These are phyloP conservation scores for Plantago elongata DNA, from an alignment of 257 asterid genomes.

Conservation along the genomic window DNA sequence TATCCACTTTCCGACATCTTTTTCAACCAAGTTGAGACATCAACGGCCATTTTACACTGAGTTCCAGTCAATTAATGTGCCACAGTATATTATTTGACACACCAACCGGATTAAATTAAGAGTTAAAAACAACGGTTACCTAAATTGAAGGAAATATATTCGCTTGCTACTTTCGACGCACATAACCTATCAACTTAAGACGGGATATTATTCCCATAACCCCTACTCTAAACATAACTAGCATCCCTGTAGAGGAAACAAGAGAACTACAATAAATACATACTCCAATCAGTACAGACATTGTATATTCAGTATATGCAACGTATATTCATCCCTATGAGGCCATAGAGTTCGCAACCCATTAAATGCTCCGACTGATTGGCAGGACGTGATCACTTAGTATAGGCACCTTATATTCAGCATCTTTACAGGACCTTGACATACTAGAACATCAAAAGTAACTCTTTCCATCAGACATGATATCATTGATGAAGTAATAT, in stretches of 20 bases:
- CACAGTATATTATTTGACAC: not conserved
- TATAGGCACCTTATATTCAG: too few relatives aligned
- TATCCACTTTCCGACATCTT: conserved; percentile 2
- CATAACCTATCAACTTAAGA: not conserved
- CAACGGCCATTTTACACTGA: not conserved
- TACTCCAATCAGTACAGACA: not conserved
- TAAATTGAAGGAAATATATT: not conserved
- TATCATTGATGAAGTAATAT: not conserved
- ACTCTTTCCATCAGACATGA: conserved; percentile 6
- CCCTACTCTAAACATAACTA: conserved; percentile 7
- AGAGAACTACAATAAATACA: not conserved
- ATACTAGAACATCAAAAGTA: not conserved
- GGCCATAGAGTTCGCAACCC: too few relatives aligned
- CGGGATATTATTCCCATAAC: not conserved
- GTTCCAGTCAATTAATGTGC: not conserved
- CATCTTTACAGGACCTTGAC: conserved; percentile 5
- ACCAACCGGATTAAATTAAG: conserved; percentile 5
- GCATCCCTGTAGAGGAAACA: not conserved
- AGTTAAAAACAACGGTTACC: not conserved
- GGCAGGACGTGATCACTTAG: conserved; percentile 2
- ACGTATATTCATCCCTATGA: too few relatives aligned
- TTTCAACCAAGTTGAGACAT: conserved; percentile 6
- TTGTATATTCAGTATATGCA: too few relatives aligned
- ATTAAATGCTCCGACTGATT: not conserved
- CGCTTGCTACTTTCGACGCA: not conserved